Evolutionary conservation across 176 grass and related monocot species (phyloP).

Genomic region (Puccinellia tenuiflora): DNA sequence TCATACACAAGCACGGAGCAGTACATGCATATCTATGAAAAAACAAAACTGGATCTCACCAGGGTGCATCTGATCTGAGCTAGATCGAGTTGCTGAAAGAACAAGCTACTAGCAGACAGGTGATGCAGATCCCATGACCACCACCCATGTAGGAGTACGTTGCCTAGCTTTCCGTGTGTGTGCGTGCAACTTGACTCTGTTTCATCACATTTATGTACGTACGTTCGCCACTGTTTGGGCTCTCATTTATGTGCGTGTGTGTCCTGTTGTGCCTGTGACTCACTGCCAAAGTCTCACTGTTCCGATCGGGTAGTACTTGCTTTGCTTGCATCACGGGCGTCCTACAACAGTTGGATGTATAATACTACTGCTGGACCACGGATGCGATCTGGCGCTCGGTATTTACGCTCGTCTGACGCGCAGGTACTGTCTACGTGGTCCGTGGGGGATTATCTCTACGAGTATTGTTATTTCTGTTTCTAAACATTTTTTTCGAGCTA

Average conservation of each 20-base stretch:
- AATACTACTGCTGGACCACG: not conserved
- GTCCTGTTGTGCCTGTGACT: not conserved
- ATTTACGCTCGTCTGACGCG: not conserved
- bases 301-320: not conserved
- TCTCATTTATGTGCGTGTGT: not conserved
- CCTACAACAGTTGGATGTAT: not conserved
- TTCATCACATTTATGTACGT: not conserved
- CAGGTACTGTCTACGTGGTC: not conserved
- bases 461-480: too few species aligned
- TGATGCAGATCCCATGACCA: not conserved
- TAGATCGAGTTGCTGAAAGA: not conserved
- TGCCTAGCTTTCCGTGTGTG: not conserved
- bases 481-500: too few species aligned
- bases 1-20: not conserved
- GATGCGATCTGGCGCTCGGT: not conserved
- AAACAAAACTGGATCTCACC: not conserved
- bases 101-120: not conserved
- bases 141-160: not conserved
- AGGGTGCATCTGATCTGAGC: not conserved
- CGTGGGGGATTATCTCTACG: not conserved
- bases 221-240: not conserved
- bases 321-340: constrained; percentile 13
- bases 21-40: too few species aligned
- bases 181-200: not conserved
- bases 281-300: not conserved